Evolutionary conservation across 345 rosid genomes (phyloP).

Genomic region (Excoecaria cochinchinensis): DNA sequence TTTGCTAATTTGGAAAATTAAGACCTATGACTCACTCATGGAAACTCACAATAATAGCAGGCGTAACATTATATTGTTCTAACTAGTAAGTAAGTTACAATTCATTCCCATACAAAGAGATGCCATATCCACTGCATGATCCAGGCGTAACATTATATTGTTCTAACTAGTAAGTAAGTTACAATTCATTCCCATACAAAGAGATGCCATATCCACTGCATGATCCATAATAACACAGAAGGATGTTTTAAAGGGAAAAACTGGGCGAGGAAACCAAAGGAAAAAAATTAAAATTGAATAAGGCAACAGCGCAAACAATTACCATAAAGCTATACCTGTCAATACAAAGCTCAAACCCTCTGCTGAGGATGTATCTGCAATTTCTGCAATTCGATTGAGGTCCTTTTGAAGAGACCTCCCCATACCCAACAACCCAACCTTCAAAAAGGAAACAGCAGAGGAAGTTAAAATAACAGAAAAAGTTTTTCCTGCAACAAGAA

Average conservation of each 20-base stretch:
- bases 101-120: neutral
- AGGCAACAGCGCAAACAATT: neutral
- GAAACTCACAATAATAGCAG: neutral
- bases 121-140: neutral
- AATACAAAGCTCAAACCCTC: constrained; percentile 74
- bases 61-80: too few relatives aligned
- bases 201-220: neutral
- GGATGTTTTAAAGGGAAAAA: neutral
- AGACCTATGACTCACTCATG: neutral
- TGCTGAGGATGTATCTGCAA: constrained; percentile 86
- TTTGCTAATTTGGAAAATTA: neutral
- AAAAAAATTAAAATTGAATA: neutral
- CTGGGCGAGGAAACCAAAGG: neutral
- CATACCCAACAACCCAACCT: constrained; percentile 53
- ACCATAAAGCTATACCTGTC: constrained; percentile 57
- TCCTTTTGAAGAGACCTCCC: constrained; percentile 78
- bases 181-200: neutral
- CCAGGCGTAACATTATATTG: neutral
- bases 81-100: neutral
- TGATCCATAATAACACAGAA: neutral
- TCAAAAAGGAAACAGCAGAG: constrained; percentile 1
- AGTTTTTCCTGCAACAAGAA: neutral
- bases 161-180: neutral
- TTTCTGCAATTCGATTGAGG: constrained; percentile 78
- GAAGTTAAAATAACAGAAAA: neutral